A percentile compares a stretch with the other conserved stretches of the same genome.
Conservation (phyloP, 2,329 filamentous ascomycete species). For the Colletotrichum endophyticum region DNA sequence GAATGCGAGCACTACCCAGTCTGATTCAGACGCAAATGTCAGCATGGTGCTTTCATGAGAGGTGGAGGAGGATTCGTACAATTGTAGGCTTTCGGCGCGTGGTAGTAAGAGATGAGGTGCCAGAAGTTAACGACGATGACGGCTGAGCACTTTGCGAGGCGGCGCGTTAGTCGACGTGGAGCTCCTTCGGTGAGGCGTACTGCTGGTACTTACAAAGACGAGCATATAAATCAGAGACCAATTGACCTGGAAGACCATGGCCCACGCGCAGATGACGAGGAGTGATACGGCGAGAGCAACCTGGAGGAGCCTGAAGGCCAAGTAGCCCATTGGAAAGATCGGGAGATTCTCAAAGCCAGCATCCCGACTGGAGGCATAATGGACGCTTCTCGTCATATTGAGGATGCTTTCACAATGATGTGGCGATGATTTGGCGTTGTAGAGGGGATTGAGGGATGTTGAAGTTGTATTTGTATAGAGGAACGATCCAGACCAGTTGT, state of each 20-base stretch:
- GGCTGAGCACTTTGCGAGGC: constrained; percentile 38
- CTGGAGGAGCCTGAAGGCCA: constrained; percentile 34
- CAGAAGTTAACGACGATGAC: constrained; percentile 53
- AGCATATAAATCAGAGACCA: constrained; percentile 22
- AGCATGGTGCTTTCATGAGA: background rate
- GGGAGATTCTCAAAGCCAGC: background rate
- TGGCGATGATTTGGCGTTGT: background rate
- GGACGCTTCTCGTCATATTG: background rate
- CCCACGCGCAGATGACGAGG: constrained; percentile 47
- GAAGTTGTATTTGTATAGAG: background rate
- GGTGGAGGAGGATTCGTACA: background rate
- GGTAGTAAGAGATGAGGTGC: constrained; percentile 47
- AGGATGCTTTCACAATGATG: background rate
- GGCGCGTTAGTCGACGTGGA: constrained; percentile 5
- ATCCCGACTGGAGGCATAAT: background rate
- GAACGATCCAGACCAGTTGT: background rate
- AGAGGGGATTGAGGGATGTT: background rate
- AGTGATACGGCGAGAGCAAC: constrained; percentile 49
- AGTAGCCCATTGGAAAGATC: background rate
- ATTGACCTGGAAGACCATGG: background rate
- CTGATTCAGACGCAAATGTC: constrained; percentile 20
- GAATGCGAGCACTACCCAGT: constrained; percentile 56
- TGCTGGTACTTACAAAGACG: constrained; percentile 42
- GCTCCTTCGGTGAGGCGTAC: background rate
- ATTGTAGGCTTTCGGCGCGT: constrained; percentile 50